phyloP scores from a whole-genome alignment of 352 stramenopile genomes.

The Globisporangium mamillatum region DNA sequence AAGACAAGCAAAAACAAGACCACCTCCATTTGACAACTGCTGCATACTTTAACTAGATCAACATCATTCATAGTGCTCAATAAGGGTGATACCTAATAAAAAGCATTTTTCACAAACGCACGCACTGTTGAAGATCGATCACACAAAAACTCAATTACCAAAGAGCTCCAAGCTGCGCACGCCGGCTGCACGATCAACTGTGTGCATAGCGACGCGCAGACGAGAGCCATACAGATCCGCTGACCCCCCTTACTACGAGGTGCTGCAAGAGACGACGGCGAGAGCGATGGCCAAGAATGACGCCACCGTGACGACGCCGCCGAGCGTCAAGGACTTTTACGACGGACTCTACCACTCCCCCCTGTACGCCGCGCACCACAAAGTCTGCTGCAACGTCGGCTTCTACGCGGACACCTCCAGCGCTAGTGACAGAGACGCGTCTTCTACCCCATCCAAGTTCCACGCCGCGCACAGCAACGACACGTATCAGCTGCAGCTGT shows the following conservation, averaged over 20 bases:
- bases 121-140: constrained; percentile 7
- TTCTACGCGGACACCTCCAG: constrained; percentile 32
- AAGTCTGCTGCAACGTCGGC: constrained; percentile 69
- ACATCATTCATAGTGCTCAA: not conserved
- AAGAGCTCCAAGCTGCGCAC: constrained; percentile 5
- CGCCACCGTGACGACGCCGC: not conserved
- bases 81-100: not conserved
- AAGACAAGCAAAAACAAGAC: not conserved
- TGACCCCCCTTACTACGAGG: not conserved
- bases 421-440: not conserved
- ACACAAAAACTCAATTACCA: not conserved
- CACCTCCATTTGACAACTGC: not conserved
- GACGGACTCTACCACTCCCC: constrained; percentile 73
- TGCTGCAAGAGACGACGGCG: not conserved
- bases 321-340: constrained; percentile 69
- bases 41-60: not conserved
- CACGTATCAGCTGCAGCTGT: constrained; percentile 53
- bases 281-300: constrained; percentile 3
- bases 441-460: constrained; percentile 24
- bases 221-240: not conserved
- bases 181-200: not conserved
- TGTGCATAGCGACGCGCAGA: not conserved
- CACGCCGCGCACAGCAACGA: constrained; percentile 34
- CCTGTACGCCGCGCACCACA: constrained; percentile 60
- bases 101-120: not conserved